Evolutionary conservation across 192 early-diverging fungal species (phyloP).

Genomic region (Ambispora gerdemannii): DNA sequence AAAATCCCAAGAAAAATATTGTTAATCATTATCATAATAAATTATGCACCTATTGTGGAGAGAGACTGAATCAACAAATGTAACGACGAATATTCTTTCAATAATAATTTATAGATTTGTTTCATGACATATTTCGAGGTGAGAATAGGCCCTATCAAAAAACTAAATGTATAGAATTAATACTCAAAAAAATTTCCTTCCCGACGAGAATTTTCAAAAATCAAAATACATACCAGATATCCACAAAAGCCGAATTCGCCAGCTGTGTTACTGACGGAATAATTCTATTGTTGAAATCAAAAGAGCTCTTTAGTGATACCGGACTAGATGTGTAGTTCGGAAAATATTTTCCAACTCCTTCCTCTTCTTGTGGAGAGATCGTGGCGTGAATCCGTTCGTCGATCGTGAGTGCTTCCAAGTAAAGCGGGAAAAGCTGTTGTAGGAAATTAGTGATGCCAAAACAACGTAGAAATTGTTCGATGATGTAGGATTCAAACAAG

Average conservation of each 20-base stretch:
- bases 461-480: constrained; percentile 46
- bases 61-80: constrained; percentile 40
- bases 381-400: constrained; percentile 35
- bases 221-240: constrained; percentile 44
- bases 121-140: constrained; percentile 57
- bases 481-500: constrained; percentile 39
- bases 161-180: constrained; percentile 26
- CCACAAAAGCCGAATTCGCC: constrained; percentile 47
- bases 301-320: neutral
- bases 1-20: constrained; percentile 3
- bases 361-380: constrained; percentile 29
- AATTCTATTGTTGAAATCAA: neutral
- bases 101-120: constrained; percentile 50
- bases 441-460: constrained; percentile 53
- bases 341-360: constrained; percentile 12
- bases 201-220: neutral
- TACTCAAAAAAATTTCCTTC: neutral
- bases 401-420: constrained; percentile 51
- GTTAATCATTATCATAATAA: neutral
- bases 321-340: neutral
- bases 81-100: constrained; percentile 42
- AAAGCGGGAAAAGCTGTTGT: constrained; percentile 55
- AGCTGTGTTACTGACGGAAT: constrained; percentile 34
- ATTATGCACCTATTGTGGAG: constrained; percentile 39
- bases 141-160: constrained; percentile 51